Conservation (phyloP, 75 land plant species). For the Chamaecyparis obtusa region DNA sequence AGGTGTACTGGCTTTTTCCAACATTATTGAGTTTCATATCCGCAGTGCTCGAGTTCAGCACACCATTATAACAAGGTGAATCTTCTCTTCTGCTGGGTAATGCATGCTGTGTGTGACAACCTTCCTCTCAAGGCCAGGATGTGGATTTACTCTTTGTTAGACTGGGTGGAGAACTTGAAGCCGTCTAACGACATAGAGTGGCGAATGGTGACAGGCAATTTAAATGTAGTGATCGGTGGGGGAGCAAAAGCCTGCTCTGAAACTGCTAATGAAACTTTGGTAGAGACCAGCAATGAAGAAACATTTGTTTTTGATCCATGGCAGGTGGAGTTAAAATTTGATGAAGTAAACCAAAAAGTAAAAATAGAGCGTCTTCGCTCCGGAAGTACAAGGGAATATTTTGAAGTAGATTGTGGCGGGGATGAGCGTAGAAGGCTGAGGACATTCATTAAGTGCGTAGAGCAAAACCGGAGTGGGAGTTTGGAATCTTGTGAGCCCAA, state of each 20-base stretch:
- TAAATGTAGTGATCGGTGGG: background rate
- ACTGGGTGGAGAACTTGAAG: background rate
- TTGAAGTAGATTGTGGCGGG: too few relatives aligned
- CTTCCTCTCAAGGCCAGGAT: background rate
- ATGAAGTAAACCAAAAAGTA: too few relatives aligned
- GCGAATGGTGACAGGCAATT: background rate
- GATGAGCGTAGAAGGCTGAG: too few relatives aligned
- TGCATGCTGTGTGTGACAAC: background rate
- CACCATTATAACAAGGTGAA: background rate
- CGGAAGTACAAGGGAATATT: too few relatives aligned
- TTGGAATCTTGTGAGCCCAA: too few relatives aligned
- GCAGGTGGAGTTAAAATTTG: too few relatives aligned
- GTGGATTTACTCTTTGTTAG: background rate
- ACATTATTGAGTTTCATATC: background rate
- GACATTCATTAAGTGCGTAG: too few relatives aligned
- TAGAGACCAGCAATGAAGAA: background rate
- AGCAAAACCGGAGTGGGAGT: too few relatives aligned
- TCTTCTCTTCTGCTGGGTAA: background rate
- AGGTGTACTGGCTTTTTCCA: background rate
- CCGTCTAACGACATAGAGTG: background rate
- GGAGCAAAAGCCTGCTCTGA: background rate
- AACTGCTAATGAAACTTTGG: background rate
- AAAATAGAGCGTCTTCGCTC: too few relatives aligned
- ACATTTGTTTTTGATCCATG: too few relatives aligned
- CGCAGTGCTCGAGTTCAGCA: background rate